phyloP scores from a whole-genome alignment of 2,329 filamentous ascomycete genomes.

The Boeremia exigua region DNA sequence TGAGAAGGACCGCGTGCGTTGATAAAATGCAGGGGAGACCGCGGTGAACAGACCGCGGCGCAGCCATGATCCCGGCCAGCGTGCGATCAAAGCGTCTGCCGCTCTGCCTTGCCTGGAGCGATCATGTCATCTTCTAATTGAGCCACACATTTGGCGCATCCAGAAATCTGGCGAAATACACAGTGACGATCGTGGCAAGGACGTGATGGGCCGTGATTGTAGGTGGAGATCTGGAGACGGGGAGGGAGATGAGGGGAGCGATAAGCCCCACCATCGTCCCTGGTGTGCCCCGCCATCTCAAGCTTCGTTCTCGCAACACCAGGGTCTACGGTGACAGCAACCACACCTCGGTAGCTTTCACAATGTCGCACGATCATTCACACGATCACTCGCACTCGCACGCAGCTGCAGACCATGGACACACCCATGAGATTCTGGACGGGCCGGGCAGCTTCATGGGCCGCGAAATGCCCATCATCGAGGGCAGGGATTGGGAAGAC shows the following conservation, averaged over 20 bases:
- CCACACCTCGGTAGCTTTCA: slow-evolving; percentile 1
- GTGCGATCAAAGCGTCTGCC: slow-evolving; percentile 7
- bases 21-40: slow-evolving; percentile 23
- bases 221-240: neutral
- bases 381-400: slow-evolving; percentile 56
- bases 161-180: neutral
- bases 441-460: slow-evolving; percentile 89
- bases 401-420: slow-evolving; percentile 76
- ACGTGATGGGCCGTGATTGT: neutral
- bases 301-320: slow-evolving; percentile 14
- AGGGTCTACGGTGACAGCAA: slow-evolving; percentile 2
- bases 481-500: slow-evolving; percentile 85
- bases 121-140: slow-evolving; percentile 1
- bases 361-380: slow-evolving; percentile 44
- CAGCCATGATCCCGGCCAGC: slow-evolving; percentile 17
- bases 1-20: slow-evolving; percentile 16
- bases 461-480: slow-evolving; percentile 91
- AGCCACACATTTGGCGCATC: neutral
- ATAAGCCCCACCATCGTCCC: slow-evolving; percentile 24
- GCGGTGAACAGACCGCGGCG: slow-evolving; percentile 10
- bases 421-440: slow-evolving; percentile 93
- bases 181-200: neutral
- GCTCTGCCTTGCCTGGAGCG: slow-evolving; percentile 6
- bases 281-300: slow-evolving; percentile 31
- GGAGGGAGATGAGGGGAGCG: too few species aligned